Evolutionary conservation across 768 basidiomycete species (phyloP).

Genomic region (Pilatotrama ljubarskyi): DNA sequence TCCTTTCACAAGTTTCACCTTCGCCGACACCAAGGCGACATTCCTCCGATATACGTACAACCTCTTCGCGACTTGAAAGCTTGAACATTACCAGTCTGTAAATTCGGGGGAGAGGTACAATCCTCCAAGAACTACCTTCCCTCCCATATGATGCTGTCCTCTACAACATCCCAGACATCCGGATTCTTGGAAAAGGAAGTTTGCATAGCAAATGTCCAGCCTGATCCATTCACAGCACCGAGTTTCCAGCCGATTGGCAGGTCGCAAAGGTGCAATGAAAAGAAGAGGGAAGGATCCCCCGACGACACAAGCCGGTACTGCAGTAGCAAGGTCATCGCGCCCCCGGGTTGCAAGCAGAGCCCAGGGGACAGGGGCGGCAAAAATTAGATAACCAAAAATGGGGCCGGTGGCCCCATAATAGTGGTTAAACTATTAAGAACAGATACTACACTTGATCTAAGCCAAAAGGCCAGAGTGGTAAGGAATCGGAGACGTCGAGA

Average conservation of each 20-base stretch:
- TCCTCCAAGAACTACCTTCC: too few relatives aligned
- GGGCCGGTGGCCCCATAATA: constrained; percentile 11
- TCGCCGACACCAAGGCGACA: too few relatives aligned
- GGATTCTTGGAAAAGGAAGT: too few relatives aligned
- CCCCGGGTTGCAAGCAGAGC: constrained; percentile 32
- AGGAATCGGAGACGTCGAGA: constrained; percentile 24
- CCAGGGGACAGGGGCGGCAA: constrained; percentile 25
- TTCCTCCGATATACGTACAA: too few relatives aligned
- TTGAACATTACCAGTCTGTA: too few relatives aligned
- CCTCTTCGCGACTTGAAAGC: too few relatives aligned
- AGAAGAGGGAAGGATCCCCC: constrained; percentile 25
- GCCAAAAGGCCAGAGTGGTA: constrained; percentile 65
- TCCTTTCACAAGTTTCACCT: background rate
- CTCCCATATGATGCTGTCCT: too few relatives aligned
- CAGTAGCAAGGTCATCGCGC: constrained; percentile 31
- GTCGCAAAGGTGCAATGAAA: constrained; percentile 14
- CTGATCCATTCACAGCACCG: constrained; percentile 6
- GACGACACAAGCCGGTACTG: constrained; percentile 33
- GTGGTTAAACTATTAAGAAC: constrained; percentile 53
- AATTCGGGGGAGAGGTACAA: too few relatives aligned
- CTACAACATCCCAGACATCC: too few relatives aligned
- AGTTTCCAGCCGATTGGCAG: constrained; percentile 16
- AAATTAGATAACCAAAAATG: constrained; percentile 24
- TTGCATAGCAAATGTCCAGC: background rate
- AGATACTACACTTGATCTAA: constrained; percentile 82